Conservation (phyloP, 345 rosid species). For the Euphorbia tirucalli region DNA sequence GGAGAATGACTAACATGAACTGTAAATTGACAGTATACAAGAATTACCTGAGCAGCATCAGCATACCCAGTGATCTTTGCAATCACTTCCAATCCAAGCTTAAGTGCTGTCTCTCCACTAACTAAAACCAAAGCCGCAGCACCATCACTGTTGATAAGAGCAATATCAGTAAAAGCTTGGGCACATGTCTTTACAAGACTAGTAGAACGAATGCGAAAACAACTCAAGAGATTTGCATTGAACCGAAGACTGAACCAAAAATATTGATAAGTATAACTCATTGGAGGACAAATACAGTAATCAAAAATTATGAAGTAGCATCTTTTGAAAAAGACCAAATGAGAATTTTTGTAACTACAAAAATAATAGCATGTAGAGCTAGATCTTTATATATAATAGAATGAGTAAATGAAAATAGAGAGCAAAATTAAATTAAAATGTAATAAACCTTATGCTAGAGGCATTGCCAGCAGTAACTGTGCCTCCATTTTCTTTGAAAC, state of each 20-base stretch:
- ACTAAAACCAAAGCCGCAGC: constrained; percentile 95
- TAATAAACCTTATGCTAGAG: constrained; percentile 81
- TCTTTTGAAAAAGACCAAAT: neutral
- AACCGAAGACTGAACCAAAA: neutral
- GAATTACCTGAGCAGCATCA: constrained; percentile 95
- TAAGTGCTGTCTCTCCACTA: constrained; percentile 73
- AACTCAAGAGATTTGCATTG: neutral
- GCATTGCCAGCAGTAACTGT: constrained; percentile 97
- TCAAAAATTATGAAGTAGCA: neutral
- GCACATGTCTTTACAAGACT: constrained; percentile 3
- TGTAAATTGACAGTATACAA: neutral
- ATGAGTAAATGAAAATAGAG: neutral
- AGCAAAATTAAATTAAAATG: neutral
- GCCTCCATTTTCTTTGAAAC: constrained; percentile 92
- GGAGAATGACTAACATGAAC: neutral
- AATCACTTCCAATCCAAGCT: constrained; percentile 77
- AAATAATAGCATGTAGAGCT: neutral
- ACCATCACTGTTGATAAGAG: constrained; percentile 66
- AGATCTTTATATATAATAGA: neutral
- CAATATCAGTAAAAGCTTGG: constrained; percentile 18
- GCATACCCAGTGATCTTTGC: constrained; percentile 83
- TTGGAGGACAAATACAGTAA: neutral
- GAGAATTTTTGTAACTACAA: neutral
- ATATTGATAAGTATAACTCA: neutral
- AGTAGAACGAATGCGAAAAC: neutral